Conservation (phyloP, 306 rosid genomes). For the Vicia sativa region DNA sequence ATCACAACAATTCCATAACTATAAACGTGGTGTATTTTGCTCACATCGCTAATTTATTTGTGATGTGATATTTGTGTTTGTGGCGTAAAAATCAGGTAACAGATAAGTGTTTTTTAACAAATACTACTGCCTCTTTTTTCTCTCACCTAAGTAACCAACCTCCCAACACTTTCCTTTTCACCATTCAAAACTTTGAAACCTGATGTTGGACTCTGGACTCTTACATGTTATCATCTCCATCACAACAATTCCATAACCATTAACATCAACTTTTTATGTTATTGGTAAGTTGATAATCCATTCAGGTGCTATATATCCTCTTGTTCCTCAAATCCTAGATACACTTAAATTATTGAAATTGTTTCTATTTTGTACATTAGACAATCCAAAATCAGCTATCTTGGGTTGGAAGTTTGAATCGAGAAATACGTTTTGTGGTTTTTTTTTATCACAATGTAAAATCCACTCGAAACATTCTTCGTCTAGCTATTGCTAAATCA, state of each 20-base stretch:
- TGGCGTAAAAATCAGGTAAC: too few species aligned
- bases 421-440: slow-evolving; percentile 37
- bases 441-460: slow-evolving; percentile 41
- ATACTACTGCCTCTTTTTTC: slow-evolving; percentile 29
- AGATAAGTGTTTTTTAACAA: too few species aligned
- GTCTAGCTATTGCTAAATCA: slow-evolving; percentile 36
- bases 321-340: slow-evolving; percentile 35
- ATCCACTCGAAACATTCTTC: slow-evolving; percentile 42
- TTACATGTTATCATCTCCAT: slow-evolving; percentile 37
- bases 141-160: slow-evolving; percentile 43
- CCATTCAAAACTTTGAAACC: slow-evolving; percentile 12
- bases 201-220: slow-evolving; percentile 11
- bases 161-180: slow-evolving; percentile 23
- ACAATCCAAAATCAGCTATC: slow-evolving; percentile 43
- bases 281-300: slow-evolving; percentile 35
- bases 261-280: slow-evolving; percentile 41
- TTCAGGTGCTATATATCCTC: slow-evolving; percentile 43
- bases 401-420: slow-evolving; percentile 35
- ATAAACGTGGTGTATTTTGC: too few species aligned
- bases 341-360: slow-evolving; percentile 19
- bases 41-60: too few species aligned
- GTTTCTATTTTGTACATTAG: slow-evolving; percentile 31
- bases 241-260: slow-evolving; percentile 39
- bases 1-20: too few species aligned
- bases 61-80: too few species aligned